These are phyloP conservation scores for Xylariaceae sp. DNA, from an alignment of 2,329 filamentous ascomycete species.

Conservation along the genomic window DNA sequence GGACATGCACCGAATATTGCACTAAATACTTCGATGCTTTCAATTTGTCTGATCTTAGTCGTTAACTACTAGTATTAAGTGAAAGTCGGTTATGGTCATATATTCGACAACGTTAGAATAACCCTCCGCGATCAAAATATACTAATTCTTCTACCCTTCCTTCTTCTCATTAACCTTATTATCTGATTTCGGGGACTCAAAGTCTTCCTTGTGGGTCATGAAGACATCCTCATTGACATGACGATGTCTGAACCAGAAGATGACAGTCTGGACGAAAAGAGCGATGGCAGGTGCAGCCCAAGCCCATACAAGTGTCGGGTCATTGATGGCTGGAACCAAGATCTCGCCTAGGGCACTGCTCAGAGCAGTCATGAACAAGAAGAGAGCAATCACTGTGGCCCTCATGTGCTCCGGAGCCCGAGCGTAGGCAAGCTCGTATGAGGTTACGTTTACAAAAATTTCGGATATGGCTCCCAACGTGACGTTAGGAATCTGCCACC, in stretches of 20 bases:
- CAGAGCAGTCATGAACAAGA: constrained; percentile 63
- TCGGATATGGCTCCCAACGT: constrained; percentile 59
- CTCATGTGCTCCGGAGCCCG: constrained; percentile 71
- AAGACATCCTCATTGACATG: constrained; percentile 56
- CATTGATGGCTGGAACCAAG: constrained; percentile 48
- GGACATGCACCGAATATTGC: too few species aligned
- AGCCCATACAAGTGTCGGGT: constrained; percentile 50
- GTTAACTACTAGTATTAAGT: too few species aligned
- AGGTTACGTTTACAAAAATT: constrained; percentile 66
- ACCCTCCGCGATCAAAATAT: too few species aligned
- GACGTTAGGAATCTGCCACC: constrained; percentile 58
- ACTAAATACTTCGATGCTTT: too few species aligned
- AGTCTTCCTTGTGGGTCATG: constrained; percentile 42
- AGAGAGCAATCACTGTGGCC: constrained; percentile 62
- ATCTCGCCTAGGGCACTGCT: constrained; percentile 57
- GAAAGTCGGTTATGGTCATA: too few species aligned
- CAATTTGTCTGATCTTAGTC: too few species aligned
- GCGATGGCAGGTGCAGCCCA: constrained; percentile 50
- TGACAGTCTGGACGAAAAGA: constrained; percentile 51
- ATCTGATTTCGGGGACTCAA: constrained; percentile 15
- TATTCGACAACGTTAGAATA: too few species aligned
- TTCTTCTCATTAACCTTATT: constrained; percentile 25
- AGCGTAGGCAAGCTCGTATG: constrained; percentile 71
- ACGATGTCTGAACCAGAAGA: constrained; percentile 55
- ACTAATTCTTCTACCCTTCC: constrained; percentile 15